Percentiles rank a stretch among this genome's conserved stretches.
phyloP scores from a whole-genome alignment of 208 protist species.

The Phytomonas francai region DNA sequence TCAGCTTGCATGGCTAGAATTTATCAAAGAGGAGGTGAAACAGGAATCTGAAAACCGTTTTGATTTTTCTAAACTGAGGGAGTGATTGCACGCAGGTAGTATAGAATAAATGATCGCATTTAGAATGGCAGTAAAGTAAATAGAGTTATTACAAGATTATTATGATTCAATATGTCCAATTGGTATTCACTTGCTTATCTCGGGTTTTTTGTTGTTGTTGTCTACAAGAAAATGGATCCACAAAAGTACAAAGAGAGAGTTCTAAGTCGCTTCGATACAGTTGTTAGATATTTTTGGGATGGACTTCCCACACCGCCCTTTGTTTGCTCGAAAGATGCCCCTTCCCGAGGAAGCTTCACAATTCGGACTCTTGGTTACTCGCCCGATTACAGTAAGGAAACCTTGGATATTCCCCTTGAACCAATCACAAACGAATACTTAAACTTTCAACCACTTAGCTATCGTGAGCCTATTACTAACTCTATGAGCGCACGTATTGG shows the following conservation, averaged over 20 bases:
- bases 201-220: conserved; percentile 16
- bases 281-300: conserved; percentile 78
- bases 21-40: conserved; percentile 83
- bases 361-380: conserved; percentile 44
- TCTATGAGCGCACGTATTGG: conserved; percentile 70
- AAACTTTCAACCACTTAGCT: not conserved
- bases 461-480: conserved; percentile 10
- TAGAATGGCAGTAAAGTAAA: conserved; percentile 1
- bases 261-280: conserved; percentile 66
- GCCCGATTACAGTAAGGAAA: conserved; percentile 69
- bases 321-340: conserved; percentile 7
- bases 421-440: conserved; percentile 1
- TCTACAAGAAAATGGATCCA: conserved; percentile 25
- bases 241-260: conserved; percentile 35
- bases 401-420: conserved; percentile 21
- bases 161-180: conserved; percentile 6
- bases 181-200: conserved; percentile 16
- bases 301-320: conserved; percentile 72
- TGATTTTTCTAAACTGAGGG: conserved; percentile 77
- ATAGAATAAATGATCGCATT: conserved; percentile 12
- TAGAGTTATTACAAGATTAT: conserved; percentile 4
- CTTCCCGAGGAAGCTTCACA: not conserved
- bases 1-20: conserved; percentile 85
- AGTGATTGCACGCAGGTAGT: conserved; percentile 10
- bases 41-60: conserved; percentile 70